Conservation (phyloP, 2,329 filamentous ascomycete genomes). For the Thelonectria olida region DNA sequence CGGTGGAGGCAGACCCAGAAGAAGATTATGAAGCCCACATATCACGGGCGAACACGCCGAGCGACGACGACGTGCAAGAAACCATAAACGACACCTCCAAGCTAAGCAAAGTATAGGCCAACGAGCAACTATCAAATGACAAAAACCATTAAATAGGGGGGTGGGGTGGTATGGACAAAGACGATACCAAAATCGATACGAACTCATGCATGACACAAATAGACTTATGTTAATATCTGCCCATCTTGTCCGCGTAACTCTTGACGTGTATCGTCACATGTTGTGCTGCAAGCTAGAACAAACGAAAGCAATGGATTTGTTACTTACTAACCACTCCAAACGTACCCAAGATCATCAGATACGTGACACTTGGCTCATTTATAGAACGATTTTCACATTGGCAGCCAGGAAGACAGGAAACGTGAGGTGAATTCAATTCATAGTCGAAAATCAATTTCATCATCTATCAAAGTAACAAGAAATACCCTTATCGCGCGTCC, state of each 20-base stretch:
- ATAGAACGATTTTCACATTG: background rate
- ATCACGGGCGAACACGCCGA: too few species aligned
- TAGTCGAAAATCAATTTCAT: slow-evolving; percentile 44
- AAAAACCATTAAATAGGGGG: background rate
- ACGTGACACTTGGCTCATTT: background rate
- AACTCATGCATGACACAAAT: slow-evolving; percentile 31
- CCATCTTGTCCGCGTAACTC: background rate
- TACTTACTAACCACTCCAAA: background rate
- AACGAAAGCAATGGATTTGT: background rate
- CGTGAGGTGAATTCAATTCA: slow-evolving; percentile 14
- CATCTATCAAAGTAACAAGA: slow-evolving; percentile 41
- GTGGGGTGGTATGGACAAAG: background rate
- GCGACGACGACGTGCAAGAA: too few species aligned
- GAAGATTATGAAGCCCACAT: too few species aligned
- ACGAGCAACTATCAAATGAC: background rate
- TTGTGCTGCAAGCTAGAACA: background rate
- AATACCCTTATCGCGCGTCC: slow-evolving; percentile 31
- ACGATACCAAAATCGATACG: slow-evolving; percentile 31
- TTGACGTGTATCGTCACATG: background rate
- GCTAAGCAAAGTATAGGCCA: background rate
- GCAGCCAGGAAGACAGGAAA: background rate
- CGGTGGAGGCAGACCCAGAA: too few species aligned
- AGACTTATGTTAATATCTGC: slow-evolving; percentile 33
- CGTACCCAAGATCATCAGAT: background rate
- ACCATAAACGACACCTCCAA: too few species aligned